Evolutionary conservation across 2,329 filamentous ascomycete species (phyloP), one percentile per base, ranked within the genome.

Genomic region (Chaetomiaceae sp.): DNA sequence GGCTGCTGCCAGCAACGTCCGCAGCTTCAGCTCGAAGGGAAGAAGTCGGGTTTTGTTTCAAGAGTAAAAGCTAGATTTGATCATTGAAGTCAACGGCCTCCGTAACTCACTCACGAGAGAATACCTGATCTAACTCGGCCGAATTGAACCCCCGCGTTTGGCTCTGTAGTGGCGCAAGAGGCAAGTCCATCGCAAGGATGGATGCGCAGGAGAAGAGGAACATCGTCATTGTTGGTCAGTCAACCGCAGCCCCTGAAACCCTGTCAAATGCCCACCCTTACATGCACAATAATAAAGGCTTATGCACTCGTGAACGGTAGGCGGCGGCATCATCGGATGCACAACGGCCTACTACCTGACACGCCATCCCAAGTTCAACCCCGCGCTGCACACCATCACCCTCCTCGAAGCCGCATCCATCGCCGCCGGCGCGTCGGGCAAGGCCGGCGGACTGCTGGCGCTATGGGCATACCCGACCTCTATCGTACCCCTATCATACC

Each of bases 261-360:
- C 48, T 37, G 37, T 37, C 44, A 52, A 46, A n/a, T 11, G 23
- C 34, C n/a, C n/a, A n/a, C n/a, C n/a, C n/a, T n/a, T n/a, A n/a
- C n/a, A n/a, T n/a, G n/a, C n/a, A n/a, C n/a, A n/a, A n/a, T n/a
- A n/a, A 33, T 3, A 27, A 38, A 37, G 32, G 40, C 44, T 55
- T 14, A 58, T 32, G 18, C 45, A 48, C 7, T 11, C 18, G 14
- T 45, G 29, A 37, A 48, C 51, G 4, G 10, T 56, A 90, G 90
- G 92, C 61, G 92, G 90, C 61, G 92, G 92, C 62, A 90, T 97
- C 58, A 95, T 97, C 63, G 94, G 94, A 65, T 87, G 84, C 68
- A 94, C 89, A 45, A 90, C 89, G 5, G 91, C 92, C 53, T 97
- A 97, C 71, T 97, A 85, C 66, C 76, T 97, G 38, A 94, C 90